phyloP scores from a whole-genome alignment of 2,329 filamentous ascomycete genomes.

The Ambrosiella beaveri region DNA sequence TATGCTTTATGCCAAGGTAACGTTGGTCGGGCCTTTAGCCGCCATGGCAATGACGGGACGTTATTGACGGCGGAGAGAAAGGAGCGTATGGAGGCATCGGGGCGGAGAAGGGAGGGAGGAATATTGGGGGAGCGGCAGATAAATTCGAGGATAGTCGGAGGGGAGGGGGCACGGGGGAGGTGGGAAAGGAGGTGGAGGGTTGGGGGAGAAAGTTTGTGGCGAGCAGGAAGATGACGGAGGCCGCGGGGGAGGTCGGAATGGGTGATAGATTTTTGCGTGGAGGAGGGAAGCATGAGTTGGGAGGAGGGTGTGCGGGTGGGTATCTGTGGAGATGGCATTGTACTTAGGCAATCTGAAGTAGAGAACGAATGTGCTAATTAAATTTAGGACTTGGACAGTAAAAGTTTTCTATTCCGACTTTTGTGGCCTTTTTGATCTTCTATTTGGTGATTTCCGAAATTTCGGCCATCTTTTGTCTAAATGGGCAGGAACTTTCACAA shows the following conservation, averaged over 20 bases:
- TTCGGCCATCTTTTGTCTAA: no score
- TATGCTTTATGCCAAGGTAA: slow-evolving; percentile 52
- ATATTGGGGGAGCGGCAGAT: slow-evolving; percentile 24
- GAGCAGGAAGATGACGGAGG: slow-evolving; percentile 4
- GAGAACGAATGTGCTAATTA: no score
- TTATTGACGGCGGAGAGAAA: slow-evolving; percentile 25
- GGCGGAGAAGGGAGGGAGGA: slow-evolving; percentile 19
- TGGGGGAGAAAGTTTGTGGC: slow-evolving; percentile 6
- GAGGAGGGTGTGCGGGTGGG: not conserved
- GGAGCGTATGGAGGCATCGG: slow-evolving; percentile 20
- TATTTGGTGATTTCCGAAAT: no score
- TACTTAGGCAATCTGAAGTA: no score
- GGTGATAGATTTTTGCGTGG: not conserved
- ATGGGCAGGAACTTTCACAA: no score
- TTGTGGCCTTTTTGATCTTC: no score
- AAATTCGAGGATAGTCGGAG: slow-evolving; percentile 21
- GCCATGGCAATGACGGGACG: slow-evolving; percentile 23
- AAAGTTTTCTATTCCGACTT: no score
- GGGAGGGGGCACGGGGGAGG: slow-evolving; percentile 11
- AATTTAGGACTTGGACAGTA: no score
- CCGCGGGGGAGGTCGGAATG: not conserved
- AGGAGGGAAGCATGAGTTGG: not conserved
- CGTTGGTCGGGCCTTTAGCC: slow-evolving; percentile 15
- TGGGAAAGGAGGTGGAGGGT: slow-evolving; percentile 6
- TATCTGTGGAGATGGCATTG: not conserved